Evolutionary conservation across 73 alveolate genomes (phyloP), one percentile per base, ranked within the genome.

Genomic region (Paramecium pentaurelia): DNA sequence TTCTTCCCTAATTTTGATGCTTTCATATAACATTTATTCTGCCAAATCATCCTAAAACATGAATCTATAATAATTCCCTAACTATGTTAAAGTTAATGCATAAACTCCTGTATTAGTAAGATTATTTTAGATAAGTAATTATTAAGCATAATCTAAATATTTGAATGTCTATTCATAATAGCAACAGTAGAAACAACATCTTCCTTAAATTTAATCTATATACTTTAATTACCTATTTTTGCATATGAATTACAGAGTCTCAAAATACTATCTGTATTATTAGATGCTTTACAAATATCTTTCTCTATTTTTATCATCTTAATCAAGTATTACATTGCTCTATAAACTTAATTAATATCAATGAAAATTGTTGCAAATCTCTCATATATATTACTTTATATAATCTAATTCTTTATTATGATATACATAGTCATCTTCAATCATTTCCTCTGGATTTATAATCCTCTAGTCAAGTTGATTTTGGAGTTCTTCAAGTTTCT

Each of bases 31-130:
- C 44, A 42, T 32, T 32, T 44, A 25, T 80, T 80, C 91, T 44
- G 91, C 91, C 32, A 42, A 80, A 7, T 80, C 91, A 44, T 80
- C 91, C 25, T 80, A n/a, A 80, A 80, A 80, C 91, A 80, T 80
- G 49, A 80, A 80, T 44, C 91, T 14, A 47, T 80, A 47, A 49
- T 80, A 80, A 80, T 80, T 80, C 45, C 91, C 91, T 16, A 80
- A 45, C 18, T 80, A 36, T 27, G 75, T 25, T 80, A 80, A 80
- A 22, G 73, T 80, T 8, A 80, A 25, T 11, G 91, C 91, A 47
- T 80, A 47, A 25, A 27, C 71, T n/a, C 91, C 91, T 22, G 77
- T 45, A 4, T 45, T 18, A 38, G 73, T 44, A 3, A 80, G 38
- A 12, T 80, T 45, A 47, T 80, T 40, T 44, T 80, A 3, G 0